phyloP scores from a whole-genome alignment of 192 early-diverging fungal genomes.

The Entomortierella lignicola region DNA sequence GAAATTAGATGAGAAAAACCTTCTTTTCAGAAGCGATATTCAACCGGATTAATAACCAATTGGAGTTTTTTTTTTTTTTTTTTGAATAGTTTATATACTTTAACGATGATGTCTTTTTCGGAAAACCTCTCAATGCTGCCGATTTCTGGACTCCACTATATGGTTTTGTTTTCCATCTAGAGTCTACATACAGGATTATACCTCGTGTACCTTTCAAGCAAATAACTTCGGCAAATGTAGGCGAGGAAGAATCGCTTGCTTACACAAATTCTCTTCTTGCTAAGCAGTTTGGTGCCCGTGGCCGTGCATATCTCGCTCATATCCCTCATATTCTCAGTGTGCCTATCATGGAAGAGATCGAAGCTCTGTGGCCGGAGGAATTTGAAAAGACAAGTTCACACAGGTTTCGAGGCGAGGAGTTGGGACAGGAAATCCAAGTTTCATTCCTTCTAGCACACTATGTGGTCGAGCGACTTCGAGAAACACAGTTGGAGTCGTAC shows the following conservation, averaged over 20 bases:
- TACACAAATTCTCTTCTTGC: constrained; percentile 52
- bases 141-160: constrained; percentile 58
- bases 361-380: constrained; percentile 46
- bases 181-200: background rate
- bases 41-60: background rate
- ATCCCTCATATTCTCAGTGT: constrained; percentile 40
- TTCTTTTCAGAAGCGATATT: background rate
- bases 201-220: background rate
- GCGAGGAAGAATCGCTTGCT: constrained; percentile 43
- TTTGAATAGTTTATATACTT: constrained; percentile 46
- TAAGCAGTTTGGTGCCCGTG: constrained; percentile 52
- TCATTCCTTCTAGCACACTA: constrained; percentile 55
- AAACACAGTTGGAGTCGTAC: constrained; percentile 51
- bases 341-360: constrained; percentile 45
- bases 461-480: constrained; percentile 54
- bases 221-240: background rate
- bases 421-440: constrained; percentile 32
- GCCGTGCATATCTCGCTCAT: constrained; percentile 47
- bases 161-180: constrained; percentile 50
- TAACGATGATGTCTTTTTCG: constrained; percentile 57
- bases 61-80: background rate
- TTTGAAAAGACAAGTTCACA: constrained; percentile 47
- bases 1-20: too few species aligned
- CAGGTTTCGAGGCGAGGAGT: constrained; percentile 50
- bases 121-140: background rate